Evolutionary conservation across 371 early-diverging fungal species (phyloP), one percentile per base, ranked within the genome.

Genomic region (Dinochytrium kinnereticum): DNA sequence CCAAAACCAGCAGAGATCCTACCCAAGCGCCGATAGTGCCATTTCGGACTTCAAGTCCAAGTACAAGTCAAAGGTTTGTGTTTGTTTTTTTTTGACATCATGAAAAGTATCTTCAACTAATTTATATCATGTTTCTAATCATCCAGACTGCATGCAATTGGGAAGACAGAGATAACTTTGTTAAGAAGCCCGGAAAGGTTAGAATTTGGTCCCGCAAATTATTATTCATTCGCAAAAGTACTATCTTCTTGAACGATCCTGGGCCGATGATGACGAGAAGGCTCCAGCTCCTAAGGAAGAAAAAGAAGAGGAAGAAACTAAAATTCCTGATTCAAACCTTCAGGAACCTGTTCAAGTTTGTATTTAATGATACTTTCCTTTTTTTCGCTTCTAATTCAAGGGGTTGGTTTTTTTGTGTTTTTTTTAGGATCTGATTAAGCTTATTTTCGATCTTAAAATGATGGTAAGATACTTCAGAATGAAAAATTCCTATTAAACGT

Each of bases 111-210:
- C n/a, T n/a, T n/a, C n/a, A n/a, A n/a, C n/a, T n/a, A n/a, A n/a
- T n/a, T n/a, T n/a, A n/a, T n/a, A n/a, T n/a, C n/a, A n/a, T n/a
- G n/a, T n/a, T n/a, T n/a, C n/a, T n/a, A n/a, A n/a, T n/a, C n/a
- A n/a, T n/a, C n/a, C n/a, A 82, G 83, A 90, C 90, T 21, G 76
- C 53, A 53, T 89, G 89, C 73, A 28, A 53, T n/a, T 90, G 90
- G 90, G 73, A 31, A 0, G 80, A 86, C 64, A 81, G 88, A 15
- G 83, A 74, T 19, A 83, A 86, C 59, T 90, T 90, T 81, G 82
- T 70, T 7, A 87, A 89, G 59, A 31, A 73, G 1, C 51, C 83
- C 33, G 84, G 77, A 65, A 83, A 84, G 61, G 61, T 61, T 61
- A 10, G 34, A 34, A 61, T 61, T 34, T 34, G 34, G 36, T 2